Conservation (phyloP, 2,329 filamentous ascomycete genomes). For the Endothia cerciana region DNA sequence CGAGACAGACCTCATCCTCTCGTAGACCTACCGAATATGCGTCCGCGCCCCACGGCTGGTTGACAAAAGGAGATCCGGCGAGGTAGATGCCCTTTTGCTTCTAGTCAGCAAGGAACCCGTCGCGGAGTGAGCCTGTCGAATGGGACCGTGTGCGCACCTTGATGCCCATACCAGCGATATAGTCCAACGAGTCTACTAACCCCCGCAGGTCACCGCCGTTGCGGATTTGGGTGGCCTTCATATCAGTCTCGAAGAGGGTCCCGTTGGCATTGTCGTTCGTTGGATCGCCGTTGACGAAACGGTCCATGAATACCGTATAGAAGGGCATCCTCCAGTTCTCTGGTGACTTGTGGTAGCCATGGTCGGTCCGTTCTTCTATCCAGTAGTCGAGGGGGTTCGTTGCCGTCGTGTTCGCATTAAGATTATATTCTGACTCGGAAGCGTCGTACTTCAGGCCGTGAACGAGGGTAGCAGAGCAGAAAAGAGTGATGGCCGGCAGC, state of each 20-base stretch:
- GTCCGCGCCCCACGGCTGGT: conserved; percentile 66
- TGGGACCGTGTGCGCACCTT: conserved; percentile 40
- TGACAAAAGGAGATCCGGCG: conserved; percentile 66
- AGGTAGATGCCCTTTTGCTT: conserved; percentile 56
- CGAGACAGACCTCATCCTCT: not conserved
- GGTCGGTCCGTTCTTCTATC: conserved; percentile 50
- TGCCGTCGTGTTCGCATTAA: conserved; percentile 64
- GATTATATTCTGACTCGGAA: conserved; percentile 54
- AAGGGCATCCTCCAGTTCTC: conserved; percentile 68
- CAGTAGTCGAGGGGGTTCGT: conserved; percentile 60
- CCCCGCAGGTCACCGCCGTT: conserved; percentile 65
- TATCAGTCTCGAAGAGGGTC: conserved; percentile 64
- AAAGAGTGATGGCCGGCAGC: conserved; percentile 35
- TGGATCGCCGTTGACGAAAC: conserved; percentile 68
- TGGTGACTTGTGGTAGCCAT: conserved; percentile 58
- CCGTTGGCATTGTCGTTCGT: conserved; percentile 66
- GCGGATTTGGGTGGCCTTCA: conserved; percentile 63
- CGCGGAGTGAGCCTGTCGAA: not conserved
- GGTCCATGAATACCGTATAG: conserved; percentile 67
- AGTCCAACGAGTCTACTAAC: conserved; percentile 63
- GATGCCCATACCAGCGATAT: conserved; percentile 67
- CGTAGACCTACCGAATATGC: conserved; percentile 52
- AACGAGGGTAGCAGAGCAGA: conserved; percentile 34
- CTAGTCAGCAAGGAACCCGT: conserved; percentile 15
- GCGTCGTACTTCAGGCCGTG: conserved; percentile 37